Evolutionary conservation across 345 rosid species (phyloP).

Genomic region (Aegle marmelos): DNA sequence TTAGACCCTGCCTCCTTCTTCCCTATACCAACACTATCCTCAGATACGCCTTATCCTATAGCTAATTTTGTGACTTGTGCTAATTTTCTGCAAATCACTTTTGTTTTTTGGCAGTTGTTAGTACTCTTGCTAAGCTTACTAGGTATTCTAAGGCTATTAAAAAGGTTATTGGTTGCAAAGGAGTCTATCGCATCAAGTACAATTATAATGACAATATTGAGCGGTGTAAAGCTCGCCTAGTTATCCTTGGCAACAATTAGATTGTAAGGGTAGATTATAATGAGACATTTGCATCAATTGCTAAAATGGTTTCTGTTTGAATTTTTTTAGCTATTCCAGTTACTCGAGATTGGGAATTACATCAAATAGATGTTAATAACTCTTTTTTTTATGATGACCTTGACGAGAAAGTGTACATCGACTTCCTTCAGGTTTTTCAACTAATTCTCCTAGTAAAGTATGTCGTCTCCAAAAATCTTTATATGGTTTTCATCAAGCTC

Average conservation of each 20-base stretch:
- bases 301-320: no score
- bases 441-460: background rate
- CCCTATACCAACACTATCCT: background rate
- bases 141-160: background rate
- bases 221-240: background rate
- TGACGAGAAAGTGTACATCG: background rate
- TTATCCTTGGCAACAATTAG: no score
- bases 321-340: no score
- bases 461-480: slow-evolving; percentile 15
- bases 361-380: background rate
- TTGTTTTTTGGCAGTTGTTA: background rate
- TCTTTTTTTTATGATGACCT: background rate
- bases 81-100: background rate
- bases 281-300: no score
- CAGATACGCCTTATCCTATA: background rate
- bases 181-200: background rate
- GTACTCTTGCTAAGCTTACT: background rate
- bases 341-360: no score
- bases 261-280: no score
- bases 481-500: background rate
- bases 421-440: background rate
- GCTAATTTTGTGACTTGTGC: background rate
- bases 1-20: background rate
- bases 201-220: background rate
- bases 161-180: background rate